phyloP scores from a whole-genome alignment of 139 green algal genomes.

The Eudorina sp. region DNA sequence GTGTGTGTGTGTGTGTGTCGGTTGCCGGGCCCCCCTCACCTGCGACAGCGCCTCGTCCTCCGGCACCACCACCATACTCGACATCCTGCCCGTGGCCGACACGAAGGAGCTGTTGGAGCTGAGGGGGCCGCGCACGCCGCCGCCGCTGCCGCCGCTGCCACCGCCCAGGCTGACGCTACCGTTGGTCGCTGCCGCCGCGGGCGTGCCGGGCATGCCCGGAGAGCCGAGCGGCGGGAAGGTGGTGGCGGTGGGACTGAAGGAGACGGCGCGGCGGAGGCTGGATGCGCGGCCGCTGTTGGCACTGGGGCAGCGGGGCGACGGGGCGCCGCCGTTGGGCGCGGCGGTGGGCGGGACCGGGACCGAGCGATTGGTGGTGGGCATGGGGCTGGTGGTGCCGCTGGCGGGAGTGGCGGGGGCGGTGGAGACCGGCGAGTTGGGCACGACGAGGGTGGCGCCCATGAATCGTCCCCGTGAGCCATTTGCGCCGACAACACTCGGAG shows the following conservation, averaged over 20 bases:
- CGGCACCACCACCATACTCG: conserved; percentile 9
- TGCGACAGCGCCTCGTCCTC: conserved; percentile 6
- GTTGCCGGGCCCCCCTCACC: no score
- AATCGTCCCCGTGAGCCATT: background rate
- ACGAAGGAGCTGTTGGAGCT: background rate
- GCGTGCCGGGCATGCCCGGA: background rate
- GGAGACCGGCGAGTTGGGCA: background rate
- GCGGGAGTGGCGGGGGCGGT: background rate
- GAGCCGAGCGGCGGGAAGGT: background rate
- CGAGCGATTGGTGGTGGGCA: background rate
- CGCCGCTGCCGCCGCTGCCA: background rate
- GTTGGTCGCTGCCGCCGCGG: background rate
- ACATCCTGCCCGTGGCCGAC: background rate
- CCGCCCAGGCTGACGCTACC: background rate
- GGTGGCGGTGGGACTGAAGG: conserved; percentile 16
- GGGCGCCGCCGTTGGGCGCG: background rate
- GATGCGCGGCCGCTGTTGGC: background rate
- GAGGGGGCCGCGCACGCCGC: no score
- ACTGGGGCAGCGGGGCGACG: background rate
- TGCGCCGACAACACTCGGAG: background rate
- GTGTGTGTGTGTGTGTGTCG: no score
- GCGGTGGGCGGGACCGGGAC: background rate
- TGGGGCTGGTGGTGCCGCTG: background rate
- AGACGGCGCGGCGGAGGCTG: conserved; percentile 14
- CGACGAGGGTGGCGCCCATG: background rate